Base-by-base conservation (phyloP, 441 rosid genomes). In the Melastoma candidum region DNA sequence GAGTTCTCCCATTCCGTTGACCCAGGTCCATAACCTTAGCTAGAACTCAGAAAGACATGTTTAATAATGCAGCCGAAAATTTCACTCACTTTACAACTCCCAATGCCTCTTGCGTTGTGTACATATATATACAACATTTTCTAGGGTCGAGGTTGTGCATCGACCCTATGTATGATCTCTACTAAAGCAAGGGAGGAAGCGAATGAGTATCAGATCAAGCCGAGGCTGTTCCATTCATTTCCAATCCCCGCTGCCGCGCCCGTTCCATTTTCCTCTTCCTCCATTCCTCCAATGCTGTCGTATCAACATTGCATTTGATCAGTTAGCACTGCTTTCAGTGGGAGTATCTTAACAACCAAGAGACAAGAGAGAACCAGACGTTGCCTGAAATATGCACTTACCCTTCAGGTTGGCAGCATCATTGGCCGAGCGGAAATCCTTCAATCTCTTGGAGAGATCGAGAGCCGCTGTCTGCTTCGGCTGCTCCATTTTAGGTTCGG, bases 251-350 rank as follows among this genome's bases (percentile, higher is more conserved):
- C 63, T 64, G 83, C 67, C 84, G 77, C 1, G 94, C 90, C 49
- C 93, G 79, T 57, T 92, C 95, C 85, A 92, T 83, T 74, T 85
- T 92, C 70, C 94, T 71, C 66, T 80, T 87, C 11, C 92, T 82
- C 96, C 98, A 92, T 68, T 87, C 92, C 70, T 87, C 96, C 41
- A 85, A 60, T 56, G 98, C 96, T 85, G 81, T 54, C n/a, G 36
- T 50, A 50, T 13, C 36, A 50, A 24, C 39, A 50, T 24, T 49
- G 26, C 26, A 13, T 51, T 11, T 25, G 4, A 17, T 51, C 44
- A 3, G 6, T 29, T 12, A 9, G 9, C 4, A n/a, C 3, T 17
- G 36, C 27, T 26, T 51, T 11, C 14, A 51, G 10, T 26, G 13
- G 14, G 22, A 26, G 36, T 25, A 11, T 11, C 36, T 9, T 26